Evolutionary conservation across 1,284 basidiomycete species (phyloP).

Genomic region (Abortiporus biennis): DNA sequence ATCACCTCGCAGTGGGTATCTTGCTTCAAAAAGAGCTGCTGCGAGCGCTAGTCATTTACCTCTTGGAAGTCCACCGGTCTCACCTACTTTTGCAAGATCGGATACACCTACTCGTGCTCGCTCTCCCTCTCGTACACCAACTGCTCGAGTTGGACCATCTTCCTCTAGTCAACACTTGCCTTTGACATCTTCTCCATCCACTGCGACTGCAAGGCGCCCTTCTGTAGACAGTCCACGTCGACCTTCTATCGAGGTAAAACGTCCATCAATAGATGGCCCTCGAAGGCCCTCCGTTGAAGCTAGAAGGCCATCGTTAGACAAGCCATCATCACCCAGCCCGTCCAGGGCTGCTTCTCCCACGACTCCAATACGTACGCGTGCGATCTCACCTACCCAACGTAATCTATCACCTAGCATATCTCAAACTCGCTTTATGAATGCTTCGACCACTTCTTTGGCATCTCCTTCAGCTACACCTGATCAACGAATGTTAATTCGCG

Average conservation of each 20-base stretch:
- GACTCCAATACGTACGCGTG: constrained; percentile 24
- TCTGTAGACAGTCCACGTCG: constrained; percentile 22
- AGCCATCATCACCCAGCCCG: constrained; percentile 16
- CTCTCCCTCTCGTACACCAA: constrained; percentile 25
- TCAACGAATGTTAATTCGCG: constrained; percentile 57
- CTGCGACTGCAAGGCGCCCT: constrained; percentile 23
- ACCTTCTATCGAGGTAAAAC: constrained; percentile 6
- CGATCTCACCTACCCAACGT: constrained; percentile 35
- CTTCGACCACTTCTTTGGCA: constrained; percentile 46
- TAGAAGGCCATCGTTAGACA: constrained; percentile 12
- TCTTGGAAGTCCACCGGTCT: constrained; percentile 24
- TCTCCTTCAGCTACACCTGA: constrained; percentile 35
- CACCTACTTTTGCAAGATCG: constrained; percentile 28
- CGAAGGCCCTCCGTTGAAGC: constrained; percentile 11
- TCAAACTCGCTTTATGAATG: constrained; percentile 28
- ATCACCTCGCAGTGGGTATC: constrained; percentile 23
- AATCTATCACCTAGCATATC: constrained; percentile 37
- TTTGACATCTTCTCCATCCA: constrained; percentile 19
- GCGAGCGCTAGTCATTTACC: constrained; percentile 36
- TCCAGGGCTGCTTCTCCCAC: constrained; percentile 21
- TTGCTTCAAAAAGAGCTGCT: constrained; percentile 29
- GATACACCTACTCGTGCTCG: constrained; percentile 35
- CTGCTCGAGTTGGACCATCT: constrained; percentile 24
- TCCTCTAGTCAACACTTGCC: constrained; percentile 30
- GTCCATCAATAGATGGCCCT: constrained; percentile 6